Percentiles rank a stretch among this genome's conserved stretches.
phyloP scores from a whole-genome alignment of 2,329 filamentous ascomycete species.

The Fusarium sp. region DNA sequence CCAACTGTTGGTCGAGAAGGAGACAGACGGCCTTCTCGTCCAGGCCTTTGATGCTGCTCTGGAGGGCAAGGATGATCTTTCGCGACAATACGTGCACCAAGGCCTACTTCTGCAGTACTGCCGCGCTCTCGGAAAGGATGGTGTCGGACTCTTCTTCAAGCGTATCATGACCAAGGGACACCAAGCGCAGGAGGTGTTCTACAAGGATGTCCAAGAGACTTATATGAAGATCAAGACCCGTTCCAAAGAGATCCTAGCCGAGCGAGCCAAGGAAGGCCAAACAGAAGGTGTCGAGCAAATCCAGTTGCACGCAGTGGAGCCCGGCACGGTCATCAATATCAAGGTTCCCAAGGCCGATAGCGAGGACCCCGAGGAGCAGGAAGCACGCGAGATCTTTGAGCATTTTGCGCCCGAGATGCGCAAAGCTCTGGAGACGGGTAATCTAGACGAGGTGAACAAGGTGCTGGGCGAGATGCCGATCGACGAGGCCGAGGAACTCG shows the following conservation, averaged over 20 bases:
- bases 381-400: slow-evolving; percentile 82
- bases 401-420: slow-evolving; percentile 83
- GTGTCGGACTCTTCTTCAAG: slow-evolving; percentile 94
- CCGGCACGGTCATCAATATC: slow-evolving; percentile 91
- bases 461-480: slow-evolving; percentile 88
- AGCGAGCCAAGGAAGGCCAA: slow-evolving; percentile 62
- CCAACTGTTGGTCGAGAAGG: slow-evolving; percentile 80
- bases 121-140: slow-evolving; percentile 86
- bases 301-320: slow-evolving; percentile 95
- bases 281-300: slow-evolving; percentile 90
- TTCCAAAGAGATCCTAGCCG: slow-evolving; percentile 74
- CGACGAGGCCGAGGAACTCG: slow-evolving; percentile 85
- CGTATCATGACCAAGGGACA: slow-evolving; percentile 90
- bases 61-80: slow-evolving; percentile 78
- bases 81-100: slow-evolving; percentile 91
- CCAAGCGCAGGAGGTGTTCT: slow-evolving; percentile 90
- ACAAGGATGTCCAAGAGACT: slow-evolving; percentile 90
- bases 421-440: slow-evolving; percentile 87
- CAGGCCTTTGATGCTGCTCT: slow-evolving; percentile 92
- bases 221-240: slow-evolving; percentile 84
- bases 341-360: slow-evolving; percentile 77
- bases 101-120: slow-evolving; percentile 95
- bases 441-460: slow-evolving; percentile 70
- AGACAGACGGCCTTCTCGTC: slow-evolving; percentile 90
- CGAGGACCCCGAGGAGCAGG: slow-evolving; percentile 71